Evolutionary conservation across 768 basidiomycete genomes (phyloP).

Genomic region (Cyathus striatus): DNA sequence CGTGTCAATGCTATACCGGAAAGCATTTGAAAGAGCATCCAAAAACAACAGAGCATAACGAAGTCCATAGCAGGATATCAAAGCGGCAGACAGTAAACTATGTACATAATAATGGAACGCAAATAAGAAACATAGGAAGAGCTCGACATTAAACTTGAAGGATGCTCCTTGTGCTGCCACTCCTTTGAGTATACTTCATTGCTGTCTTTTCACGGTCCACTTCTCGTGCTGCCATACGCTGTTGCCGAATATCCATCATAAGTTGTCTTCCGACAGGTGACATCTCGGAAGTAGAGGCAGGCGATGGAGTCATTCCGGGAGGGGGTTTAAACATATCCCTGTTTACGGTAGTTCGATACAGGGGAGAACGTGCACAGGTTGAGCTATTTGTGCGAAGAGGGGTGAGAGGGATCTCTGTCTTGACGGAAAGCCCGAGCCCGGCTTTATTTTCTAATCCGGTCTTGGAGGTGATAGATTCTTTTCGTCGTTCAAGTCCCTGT

Average conservation of each 20-base stretch:
- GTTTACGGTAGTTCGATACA: constrained; percentile 31
- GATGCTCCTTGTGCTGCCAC: not conserved
- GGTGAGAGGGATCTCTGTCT: constrained; percentile 36
- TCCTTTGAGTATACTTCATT: constrained; percentile 8
- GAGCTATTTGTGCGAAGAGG: constrained; percentile 35
- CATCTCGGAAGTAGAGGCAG: constrained; percentile 68
- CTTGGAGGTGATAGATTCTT: constrained; percentile 10
- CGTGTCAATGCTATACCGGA: no score
- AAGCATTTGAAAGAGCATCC: no score
- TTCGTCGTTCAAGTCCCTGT: constrained; percentile 8
- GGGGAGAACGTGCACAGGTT: constrained; percentile 20
- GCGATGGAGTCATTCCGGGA: constrained; percentile 44
- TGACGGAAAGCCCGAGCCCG: constrained; percentile 24
- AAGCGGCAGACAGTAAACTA: no score
- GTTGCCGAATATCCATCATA: constrained; percentile 59
- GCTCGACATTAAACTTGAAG: not conserved
- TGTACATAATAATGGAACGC: no score
- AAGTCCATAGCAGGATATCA: no score
- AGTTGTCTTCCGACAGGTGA: constrained; percentile 64
- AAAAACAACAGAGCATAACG: no score
- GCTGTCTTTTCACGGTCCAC: constrained; percentile 22
- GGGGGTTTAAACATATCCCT: constrained; percentile 45
- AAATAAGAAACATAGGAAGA: no score
- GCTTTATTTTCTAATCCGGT: constrained; percentile 35
- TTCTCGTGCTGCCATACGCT: constrained; percentile 34